Percentiles rank a stretch among this genome's conserved stretches.
phyloP scores from a whole-genome alignment of 306 rosid genomes.

The Begonia masoniana region DNA sequence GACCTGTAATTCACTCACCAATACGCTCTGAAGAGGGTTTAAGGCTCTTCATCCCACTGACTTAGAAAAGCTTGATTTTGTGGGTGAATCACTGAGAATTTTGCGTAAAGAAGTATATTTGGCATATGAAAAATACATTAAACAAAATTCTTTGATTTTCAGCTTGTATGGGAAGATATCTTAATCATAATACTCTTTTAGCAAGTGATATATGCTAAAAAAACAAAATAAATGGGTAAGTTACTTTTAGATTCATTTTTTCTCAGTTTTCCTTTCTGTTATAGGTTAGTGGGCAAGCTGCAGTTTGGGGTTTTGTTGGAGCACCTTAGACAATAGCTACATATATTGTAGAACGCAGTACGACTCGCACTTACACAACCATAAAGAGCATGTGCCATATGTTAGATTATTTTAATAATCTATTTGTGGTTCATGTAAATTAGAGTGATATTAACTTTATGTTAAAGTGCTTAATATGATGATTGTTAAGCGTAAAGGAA shows the following conservation, averaged over 20 bases:
- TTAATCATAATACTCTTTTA: no score
- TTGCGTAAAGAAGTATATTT: slow-evolving; percentile 59
- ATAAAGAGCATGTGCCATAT: slow-evolving; percentile 97
- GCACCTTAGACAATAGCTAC: slow-evolving; percentile 99
- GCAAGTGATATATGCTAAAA: no score
- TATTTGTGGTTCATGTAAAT: no score
- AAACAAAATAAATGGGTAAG: no score
- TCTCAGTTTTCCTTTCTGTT: slow-evolving; percentile 9
- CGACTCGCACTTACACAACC: slow-evolving; percentile 69
- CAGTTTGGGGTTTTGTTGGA: slow-evolving; percentile 96
- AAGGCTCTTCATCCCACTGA: slow-evolving; percentile 75
- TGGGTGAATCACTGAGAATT: slow-evolving; percentile 71
- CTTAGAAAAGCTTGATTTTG: slow-evolving; percentile 63
- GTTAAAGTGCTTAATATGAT: no score
- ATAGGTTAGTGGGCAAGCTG: slow-evolving; percentile 74
- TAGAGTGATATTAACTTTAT: no score
- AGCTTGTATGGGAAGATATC: no score
- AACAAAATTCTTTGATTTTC: no score
- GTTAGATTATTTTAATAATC: no score
- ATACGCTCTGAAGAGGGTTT: slow-evolving; percentile 67
- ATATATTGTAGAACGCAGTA: slow-evolving; percentile 92
- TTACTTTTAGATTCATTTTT: neutral
- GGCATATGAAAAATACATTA: neutral
- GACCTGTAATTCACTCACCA: slow-evolving; percentile 89
- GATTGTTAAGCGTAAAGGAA: no score